Evolutionary conservation across 1,139 yeast genomes (phyloP).

Genomic region (Candida anutae): DNA sequence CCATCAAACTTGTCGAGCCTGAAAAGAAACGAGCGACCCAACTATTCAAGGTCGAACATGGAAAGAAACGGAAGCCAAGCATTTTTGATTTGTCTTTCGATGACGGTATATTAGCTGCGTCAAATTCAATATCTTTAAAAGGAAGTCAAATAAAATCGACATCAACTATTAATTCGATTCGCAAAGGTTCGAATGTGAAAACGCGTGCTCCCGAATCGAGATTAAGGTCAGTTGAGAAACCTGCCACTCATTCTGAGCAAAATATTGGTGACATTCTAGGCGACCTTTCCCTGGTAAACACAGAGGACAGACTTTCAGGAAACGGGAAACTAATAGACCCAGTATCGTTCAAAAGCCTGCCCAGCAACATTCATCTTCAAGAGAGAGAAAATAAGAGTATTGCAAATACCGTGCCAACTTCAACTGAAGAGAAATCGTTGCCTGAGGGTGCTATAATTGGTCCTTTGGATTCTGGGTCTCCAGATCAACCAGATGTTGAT

Average conservation of each 20-base stretch:
- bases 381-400: constrained; percentile 11
- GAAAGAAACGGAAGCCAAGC: constrained; percentile 5
- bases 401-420: background rate
- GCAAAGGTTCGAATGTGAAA: background rate
- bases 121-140: too few relatives aligned
- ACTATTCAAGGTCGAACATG: too few relatives aligned
- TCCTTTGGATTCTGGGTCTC: constrained; percentile 1
- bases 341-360: background rate
- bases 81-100: constrained; percentile 11
- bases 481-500: constrained; percentile 1
- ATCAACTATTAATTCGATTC: background rate
- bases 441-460: background rate
- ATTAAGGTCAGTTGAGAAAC: background rate
- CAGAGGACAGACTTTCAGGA: background rate
- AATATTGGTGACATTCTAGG: too few relatives aligned
- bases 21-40: too few relatives aligned
- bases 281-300: too few relatives aligned
- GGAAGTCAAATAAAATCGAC: background rate
- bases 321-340: background rate
- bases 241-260: too few relatives aligned
- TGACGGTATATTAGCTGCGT: constrained; percentile 7
- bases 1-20: too few relatives aligned
- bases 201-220: too few relatives aligned
- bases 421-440: background rate
- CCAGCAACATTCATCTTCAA: background rate